Evolutionary conservation across 2,329 filamentous ascomycete species (phyloP).

Genomic region (Knoxdaviesia proteae): DNA sequence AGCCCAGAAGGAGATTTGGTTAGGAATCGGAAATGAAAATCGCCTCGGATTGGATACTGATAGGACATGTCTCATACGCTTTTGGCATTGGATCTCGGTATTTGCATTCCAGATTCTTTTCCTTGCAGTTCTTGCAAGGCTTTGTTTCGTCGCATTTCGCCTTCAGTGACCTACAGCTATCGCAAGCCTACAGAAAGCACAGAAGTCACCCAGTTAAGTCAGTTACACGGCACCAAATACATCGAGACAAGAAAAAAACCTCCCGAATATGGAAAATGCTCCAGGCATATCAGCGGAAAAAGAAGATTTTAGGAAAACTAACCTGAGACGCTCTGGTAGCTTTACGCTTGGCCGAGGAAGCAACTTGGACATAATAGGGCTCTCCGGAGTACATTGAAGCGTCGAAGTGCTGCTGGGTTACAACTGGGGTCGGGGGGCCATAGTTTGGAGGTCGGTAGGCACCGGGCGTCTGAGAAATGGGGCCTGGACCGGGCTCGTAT

Average conservation of each 20-base stretch:
- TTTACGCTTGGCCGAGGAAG: conserved; percentile 31
- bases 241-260: no score
- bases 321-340: conserved; percentile 46
- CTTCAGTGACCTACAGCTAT: conserved; percentile 70
- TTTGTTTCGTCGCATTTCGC: conserved; percentile 80
- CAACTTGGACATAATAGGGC: conserved; percentile 19
- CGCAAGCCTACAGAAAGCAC: conserved; percentile 49
- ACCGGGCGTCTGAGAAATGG: conserved; percentile 23
- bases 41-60: neutral
- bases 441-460: conserved; percentile 19
- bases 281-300: neutral
- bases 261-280: no score
- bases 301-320: conserved; percentile 5
- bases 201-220: conserved; percentile 3
- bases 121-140: conserved; percentile 70
- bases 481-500: conserved; percentile 23
- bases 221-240: no score
- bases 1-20: neutral
- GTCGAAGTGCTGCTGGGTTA: conserved; percentile 17
- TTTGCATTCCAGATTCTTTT: conserved; percentile 65
- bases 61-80: conserved; percentile 40
- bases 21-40: no score
- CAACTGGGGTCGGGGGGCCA: conserved; percentile 16
- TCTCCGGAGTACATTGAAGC: conserved; percentile 13
- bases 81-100: conserved; percentile 84